These are phyloP conservation scores for Xylariaceae sp. DNA, from an alignment of 2,329 filamentous ascomycete genomes.

Conservation along the genomic window DNA sequence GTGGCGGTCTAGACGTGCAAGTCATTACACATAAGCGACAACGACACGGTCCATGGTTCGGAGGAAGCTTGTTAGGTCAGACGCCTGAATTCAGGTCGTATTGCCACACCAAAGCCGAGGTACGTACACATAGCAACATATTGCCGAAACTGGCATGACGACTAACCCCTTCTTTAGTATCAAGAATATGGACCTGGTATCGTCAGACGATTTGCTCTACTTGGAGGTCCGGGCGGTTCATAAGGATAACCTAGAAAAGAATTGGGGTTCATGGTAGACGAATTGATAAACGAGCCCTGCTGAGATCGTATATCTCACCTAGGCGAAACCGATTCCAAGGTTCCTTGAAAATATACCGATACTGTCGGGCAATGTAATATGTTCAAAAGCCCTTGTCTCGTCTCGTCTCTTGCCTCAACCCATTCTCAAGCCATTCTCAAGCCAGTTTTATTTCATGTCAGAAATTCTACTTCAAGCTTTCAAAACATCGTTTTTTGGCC, in stretches of 20 bases:
- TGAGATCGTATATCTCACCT: background rate
- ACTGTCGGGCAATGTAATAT: background rate
- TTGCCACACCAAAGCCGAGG: constrained; percentile 86
- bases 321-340: background rate
- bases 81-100: constrained; percentile 98
- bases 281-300: background rate
- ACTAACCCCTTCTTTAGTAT: constrained; percentile 50
- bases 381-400: background rate
- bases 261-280: background rate
- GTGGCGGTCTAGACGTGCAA: constrained; percentile 90
- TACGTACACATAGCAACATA: constrained; percentile 23
- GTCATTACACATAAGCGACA: constrained; percentile 97
- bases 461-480: too few species aligned
- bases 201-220: constrained; percentile 85
- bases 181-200: constrained; percentile 95
- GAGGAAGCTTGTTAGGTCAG: constrained; percentile 90
- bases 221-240: constrained; percentile 84
- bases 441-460: too few species aligned
- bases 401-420: too few species aligned
- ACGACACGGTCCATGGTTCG: constrained; percentile 97
- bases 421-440: too few species aligned
- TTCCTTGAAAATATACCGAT: constrained; percentile 1
- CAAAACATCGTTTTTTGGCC: too few species aligned
- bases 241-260: constrained; percentile 32
- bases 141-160: background rate